Percentiles rank a stretch among this genome's conserved stretches.
phyloP scores from a whole-genome alignment of 495 filamentous ascomycete species.

The Cercophora scortea region DNA sequence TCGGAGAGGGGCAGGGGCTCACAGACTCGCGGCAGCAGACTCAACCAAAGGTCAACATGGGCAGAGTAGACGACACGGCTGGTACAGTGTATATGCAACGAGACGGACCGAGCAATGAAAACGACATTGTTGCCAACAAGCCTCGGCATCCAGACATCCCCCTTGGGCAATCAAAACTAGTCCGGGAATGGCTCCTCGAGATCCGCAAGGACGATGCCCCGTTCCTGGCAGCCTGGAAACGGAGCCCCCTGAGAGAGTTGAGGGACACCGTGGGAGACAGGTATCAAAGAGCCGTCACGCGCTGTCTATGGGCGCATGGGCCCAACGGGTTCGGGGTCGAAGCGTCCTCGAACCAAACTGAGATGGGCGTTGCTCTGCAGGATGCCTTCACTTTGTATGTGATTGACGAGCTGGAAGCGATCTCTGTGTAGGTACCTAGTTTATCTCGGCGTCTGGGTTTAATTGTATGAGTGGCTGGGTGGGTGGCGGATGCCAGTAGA shows the following conservation, averaged over 20 bases:
- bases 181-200: conserved; percentile 21
- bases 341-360: conserved; percentile 15
- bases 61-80: not conserved
- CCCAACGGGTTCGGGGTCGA: conserved; percentile 21
- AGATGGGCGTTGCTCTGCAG: conserved; percentile 16
- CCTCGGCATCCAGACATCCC: conserved; percentile 3
- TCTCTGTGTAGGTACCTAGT: conserved; percentile 5
- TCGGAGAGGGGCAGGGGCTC: conserved; percentile 9
- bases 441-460: too few species aligned
- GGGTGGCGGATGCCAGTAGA: too few species aligned
- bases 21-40: not conserved
- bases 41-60: not conserved
- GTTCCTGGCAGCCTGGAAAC: conserved; percentile 1
- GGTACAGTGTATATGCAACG: too few species aligned
- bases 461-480: too few species aligned
- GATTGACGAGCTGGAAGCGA: conserved; percentile 14
- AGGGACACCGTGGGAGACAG: conserved; percentile 14
- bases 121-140: not conserved
- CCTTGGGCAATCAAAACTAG: conserved; percentile 14
- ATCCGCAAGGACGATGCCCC: conserved; percentile 2
- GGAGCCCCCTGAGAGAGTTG: conserved; percentile 19
- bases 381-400: conserved; percentile 23
- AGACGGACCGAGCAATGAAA: not conserved
- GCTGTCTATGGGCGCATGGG: conserved; percentile 25
- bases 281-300: conserved; percentile 17